These are phyloP conservation scores for Stephania yunnanensis DNA, from an alignment of 164 flowering plant species.

Conservation along the genomic window DNA sequence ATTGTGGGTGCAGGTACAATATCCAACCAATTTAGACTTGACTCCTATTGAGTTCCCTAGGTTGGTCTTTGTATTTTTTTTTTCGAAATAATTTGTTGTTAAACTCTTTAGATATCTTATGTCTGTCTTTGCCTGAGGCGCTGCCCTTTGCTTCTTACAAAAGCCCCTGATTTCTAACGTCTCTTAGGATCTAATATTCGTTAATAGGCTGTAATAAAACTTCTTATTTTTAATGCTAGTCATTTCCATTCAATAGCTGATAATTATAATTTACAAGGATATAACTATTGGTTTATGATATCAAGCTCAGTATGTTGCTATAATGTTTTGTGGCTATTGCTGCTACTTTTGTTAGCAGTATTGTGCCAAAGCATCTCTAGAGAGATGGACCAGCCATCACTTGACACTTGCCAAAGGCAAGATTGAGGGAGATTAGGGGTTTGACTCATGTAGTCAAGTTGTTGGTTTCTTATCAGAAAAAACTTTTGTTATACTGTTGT, in stretches of 20 bases:
- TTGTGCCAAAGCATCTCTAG: no score
- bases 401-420: no score
- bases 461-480: no score
- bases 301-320: not conserved
- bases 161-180: not conserved
- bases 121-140: not conserved
- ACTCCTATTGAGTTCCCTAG: conserved; percentile 74
- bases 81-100: not conserved
- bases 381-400: no score
- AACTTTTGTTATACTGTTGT: no score
- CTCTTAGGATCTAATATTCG: not conserved
- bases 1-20: conserved; percentile 51
- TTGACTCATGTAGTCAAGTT: no score
- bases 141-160: not conserved
- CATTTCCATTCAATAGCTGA: not conserved
- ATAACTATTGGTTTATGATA: no score
- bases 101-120: not conserved
- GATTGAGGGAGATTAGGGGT: no score
- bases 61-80: conserved; percentile 27
- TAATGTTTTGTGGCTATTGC: not conserved
- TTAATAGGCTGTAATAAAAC: not conserved
- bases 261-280: not conserved
- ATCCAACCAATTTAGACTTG: conserved; percentile 73
- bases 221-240: not conserved
- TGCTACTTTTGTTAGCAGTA: not conserved